Evolutionary conservation across 2,329 filamentous ascomycete species (phyloP).

Genomic region (Penicillium sp.): DNA sequence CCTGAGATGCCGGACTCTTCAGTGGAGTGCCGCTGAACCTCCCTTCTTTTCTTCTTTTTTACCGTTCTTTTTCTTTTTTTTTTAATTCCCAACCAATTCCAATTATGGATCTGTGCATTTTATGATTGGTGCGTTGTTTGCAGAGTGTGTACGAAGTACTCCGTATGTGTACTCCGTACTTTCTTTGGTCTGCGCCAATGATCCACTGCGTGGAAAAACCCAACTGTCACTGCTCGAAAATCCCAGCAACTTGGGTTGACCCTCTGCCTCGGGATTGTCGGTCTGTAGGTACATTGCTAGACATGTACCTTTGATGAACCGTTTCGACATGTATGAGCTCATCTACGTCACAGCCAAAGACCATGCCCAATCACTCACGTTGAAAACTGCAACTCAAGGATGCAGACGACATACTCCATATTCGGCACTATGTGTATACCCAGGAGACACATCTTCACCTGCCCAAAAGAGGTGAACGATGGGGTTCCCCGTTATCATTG

Average conservation of each 20-base stretch:
- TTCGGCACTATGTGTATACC: not conserved
- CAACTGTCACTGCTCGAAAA: not conserved
- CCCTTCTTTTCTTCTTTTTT: not conserved
- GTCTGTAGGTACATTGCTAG: too few species aligned
- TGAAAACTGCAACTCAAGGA: too few species aligned
- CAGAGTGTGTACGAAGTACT: too few species aligned
- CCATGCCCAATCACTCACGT: too few species aligned
- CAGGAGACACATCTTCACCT: not conserved
- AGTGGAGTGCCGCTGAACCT: not conserved
- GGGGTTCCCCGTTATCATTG: slow-evolving; percentile 6
- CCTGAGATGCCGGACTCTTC: slow-evolving; percentile 1
- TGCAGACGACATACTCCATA: too few species aligned
- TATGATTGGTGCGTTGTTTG: too few species aligned
- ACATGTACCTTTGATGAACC: too few species aligned
- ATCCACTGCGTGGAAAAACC: too few species aligned
- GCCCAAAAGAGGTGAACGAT: not conserved
- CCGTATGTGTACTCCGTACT: not conserved
- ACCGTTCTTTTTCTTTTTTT: not conserved
- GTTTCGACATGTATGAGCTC: too few species aligned
- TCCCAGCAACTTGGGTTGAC: not conserved
- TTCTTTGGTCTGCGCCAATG: not conserved
- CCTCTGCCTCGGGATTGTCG: not conserved
- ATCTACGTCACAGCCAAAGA: too few species aligned
- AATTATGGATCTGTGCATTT: too few species aligned
- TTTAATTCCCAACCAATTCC: not conserved